These are phyloP conservation scores for Isochrysis galbana DNA, from an alignment of 78 protist genomes.

Conservation along the genomic window DNA sequence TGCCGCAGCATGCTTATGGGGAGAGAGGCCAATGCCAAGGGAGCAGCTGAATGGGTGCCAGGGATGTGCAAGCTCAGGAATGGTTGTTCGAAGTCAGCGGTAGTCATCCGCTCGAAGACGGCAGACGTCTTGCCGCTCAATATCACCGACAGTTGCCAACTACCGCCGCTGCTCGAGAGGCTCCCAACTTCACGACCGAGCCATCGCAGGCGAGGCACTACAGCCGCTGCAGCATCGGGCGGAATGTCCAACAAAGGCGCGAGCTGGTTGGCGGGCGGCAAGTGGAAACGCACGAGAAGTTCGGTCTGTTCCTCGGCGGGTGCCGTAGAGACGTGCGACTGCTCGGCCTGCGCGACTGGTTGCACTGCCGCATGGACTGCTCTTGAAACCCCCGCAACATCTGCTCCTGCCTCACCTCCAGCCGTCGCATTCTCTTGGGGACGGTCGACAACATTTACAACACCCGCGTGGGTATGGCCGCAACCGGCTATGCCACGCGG, in stretches of 20 bases:
- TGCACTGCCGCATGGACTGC: no score
- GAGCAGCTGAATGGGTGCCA: no score
- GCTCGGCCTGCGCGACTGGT: no score
- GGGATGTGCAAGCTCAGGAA: no score
- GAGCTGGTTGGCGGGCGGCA: background rate
- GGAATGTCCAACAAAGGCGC: background rate
- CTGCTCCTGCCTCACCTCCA: no score
- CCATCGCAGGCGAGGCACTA: background rate
- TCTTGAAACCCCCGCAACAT: no score
- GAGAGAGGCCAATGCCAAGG: no score
- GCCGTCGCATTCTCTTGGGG: background rate
- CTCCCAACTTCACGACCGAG: background rate
- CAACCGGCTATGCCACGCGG: no score
- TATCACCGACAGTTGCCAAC: background rate
- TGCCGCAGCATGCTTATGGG: no score
- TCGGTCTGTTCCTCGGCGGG: background rate
- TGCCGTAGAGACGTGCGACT: background rate
- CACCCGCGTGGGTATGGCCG: no score
- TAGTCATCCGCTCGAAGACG: background rate
- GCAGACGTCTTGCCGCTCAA: background rate
- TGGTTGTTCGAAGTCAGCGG: background rate
- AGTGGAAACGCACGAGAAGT: background rate
- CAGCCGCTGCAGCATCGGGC: background rate
- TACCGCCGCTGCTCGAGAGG: background rate
- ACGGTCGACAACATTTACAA: no score